Percentiles rank a stretch among this genome's conserved stretches.
Evolutionary conservation across 2,329 filamentous ascomycete species (phyloP).

Genomic region (Allantophomopsis cytisporea): DNA sequence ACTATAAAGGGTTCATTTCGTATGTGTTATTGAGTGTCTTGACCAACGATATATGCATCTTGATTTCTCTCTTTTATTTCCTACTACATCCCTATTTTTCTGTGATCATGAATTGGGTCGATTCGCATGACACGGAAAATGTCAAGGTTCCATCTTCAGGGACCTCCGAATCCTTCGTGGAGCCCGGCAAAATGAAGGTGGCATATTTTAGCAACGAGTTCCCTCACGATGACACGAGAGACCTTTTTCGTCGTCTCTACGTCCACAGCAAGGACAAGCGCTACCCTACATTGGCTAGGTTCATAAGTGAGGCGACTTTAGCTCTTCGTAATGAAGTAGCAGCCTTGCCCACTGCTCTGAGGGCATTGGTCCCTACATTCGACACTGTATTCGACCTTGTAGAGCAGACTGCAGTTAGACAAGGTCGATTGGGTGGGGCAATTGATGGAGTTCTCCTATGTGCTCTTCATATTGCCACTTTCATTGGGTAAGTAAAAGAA

Average conservation of each 20-base stretch:
- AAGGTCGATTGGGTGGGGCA: constrained; percentile 25
- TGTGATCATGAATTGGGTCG: background rate
- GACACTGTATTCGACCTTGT: constrained; percentile 21
- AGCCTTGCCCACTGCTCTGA: constrained; percentile 15
- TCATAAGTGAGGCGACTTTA: constrained; percentile 24
- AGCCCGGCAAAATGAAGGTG: constrained; percentile 11
- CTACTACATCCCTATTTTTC: too few relatives aligned
- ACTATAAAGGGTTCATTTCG: too few relatives aligned
- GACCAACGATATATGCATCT: too few relatives aligned
- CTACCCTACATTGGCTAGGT: constrained; percentile 22
- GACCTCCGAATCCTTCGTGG: background rate
- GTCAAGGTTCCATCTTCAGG: background rate
- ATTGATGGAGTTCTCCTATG: constrained; percentile 29
- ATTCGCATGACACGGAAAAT: background rate
- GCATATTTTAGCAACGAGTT: constrained; percentile 34
- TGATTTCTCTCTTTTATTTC: too few relatives aligned
- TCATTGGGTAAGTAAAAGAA: constrained; percentile 32
- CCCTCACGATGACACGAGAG: constrained; percentile 26
- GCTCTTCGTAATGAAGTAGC: constrained; percentile 25
- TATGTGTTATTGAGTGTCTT: too few relatives aligned
- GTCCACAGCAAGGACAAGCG: constrained; percentile 23
- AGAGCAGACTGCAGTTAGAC: constrained; percentile 21
- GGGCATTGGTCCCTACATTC: constrained; percentile 20
- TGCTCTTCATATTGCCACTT: constrained; percentile 23
- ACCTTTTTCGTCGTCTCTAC: constrained; percentile 25